A percentile compares a stretch with the other conserved stretches of the same genome.
These are phyloP conservation scores for Apiospora arundinis DNA, from an alignment of 2,329 filamentous ascomycete species.

Conservation along the genomic window DNA sequence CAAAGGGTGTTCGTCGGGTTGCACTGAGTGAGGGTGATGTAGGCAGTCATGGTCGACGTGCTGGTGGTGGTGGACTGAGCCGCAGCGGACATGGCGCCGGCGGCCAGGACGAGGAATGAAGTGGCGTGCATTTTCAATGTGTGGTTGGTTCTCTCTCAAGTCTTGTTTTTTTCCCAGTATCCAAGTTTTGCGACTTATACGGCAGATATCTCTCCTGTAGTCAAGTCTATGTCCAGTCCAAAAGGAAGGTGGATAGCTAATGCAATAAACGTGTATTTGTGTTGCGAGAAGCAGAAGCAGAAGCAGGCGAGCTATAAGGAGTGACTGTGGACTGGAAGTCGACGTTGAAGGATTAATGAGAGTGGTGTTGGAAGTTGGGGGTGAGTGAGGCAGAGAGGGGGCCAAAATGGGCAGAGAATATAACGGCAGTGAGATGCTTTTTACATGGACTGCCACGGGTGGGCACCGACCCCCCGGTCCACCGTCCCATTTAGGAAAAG, in stretches of 20 bases:
- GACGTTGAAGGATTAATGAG: slow-evolving; percentile 5
- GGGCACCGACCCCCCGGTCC: background rate
- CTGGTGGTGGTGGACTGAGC: slow-evolving; percentile 36
- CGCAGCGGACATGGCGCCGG: slow-evolving; percentile 35
- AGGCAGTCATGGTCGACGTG: slow-evolving; percentile 37
- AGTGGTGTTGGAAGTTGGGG: slow-evolving; percentile 13
- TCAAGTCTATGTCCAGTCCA: slow-evolving; percentile 17
- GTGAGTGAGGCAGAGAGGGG: slow-evolving; percentile 5
- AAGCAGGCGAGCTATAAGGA: slow-evolving; percentile 1
- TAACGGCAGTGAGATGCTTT: slow-evolving; percentile 8
- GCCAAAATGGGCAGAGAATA: background rate
- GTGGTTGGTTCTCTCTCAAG: slow-evolving; percentile 5
- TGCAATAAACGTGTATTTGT: background rate
- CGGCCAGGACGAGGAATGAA: slow-evolving; percentile 36
- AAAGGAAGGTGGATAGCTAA: background rate
- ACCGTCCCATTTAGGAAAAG: slow-evolving; percentile 1
- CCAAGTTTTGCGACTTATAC: slow-evolving; percentile 10
- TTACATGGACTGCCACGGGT: background rate
- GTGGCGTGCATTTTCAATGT: slow-evolving; percentile 37
- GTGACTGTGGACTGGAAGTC: slow-evolving; percentile 9
- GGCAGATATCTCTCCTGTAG: slow-evolving; percentile 15
- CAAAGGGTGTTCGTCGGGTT: slow-evolving; percentile 27
- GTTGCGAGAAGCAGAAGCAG: slow-evolving; percentile 2
- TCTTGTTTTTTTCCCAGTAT: background rate
- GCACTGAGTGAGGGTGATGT: slow-evolving; percentile 40